Evolutionary conservation across 108 stramenopile genomes (phyloP).

Genomic region (Skeletonema costatum): DNA sequence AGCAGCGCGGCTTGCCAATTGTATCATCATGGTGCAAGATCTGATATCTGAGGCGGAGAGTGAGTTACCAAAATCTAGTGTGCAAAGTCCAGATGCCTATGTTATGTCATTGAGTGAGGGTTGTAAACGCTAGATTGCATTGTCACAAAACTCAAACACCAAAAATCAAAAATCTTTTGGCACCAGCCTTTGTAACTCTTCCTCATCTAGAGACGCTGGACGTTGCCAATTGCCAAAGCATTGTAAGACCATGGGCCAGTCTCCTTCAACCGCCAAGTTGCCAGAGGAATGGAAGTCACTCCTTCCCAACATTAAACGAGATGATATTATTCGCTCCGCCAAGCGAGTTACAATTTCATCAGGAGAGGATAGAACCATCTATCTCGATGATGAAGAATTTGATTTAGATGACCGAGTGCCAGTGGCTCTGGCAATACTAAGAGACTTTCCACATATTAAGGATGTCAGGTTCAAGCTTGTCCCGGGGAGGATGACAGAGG

Average conservation of each 20-base stretch:
- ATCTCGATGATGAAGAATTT: conserved; percentile 28
- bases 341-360: background rate
- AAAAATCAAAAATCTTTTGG: no score
- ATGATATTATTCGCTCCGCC: conserved; percentile 29
- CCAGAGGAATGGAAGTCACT: conserved; percentile 30
- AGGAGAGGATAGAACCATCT: conserved; percentile 4
- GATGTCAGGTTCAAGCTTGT: conserved; percentile 48
- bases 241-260: conserved; percentile 2
- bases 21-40: background rate
- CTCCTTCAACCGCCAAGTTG: conserved; percentile 22
- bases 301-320: conserved; percentile 33
- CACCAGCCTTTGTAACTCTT: no score
- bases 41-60: background rate
- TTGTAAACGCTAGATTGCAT: no score
- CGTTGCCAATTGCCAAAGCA: no score
- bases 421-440: conserved; percentile 31
- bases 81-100: background rate
- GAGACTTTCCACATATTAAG: conserved; percentile 33
- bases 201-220: no score
- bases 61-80: no score
- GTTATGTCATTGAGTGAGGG: no score
- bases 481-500: conserved; percentile 37
- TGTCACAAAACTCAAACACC: no score
- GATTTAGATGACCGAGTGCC: conserved; percentile 43
- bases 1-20: background rate